These are phyloP conservation scores for Penicillium nordicum DNA, from an alignment of 2,329 filamentous ascomycete species.

Conservation along the genomic window DNA sequence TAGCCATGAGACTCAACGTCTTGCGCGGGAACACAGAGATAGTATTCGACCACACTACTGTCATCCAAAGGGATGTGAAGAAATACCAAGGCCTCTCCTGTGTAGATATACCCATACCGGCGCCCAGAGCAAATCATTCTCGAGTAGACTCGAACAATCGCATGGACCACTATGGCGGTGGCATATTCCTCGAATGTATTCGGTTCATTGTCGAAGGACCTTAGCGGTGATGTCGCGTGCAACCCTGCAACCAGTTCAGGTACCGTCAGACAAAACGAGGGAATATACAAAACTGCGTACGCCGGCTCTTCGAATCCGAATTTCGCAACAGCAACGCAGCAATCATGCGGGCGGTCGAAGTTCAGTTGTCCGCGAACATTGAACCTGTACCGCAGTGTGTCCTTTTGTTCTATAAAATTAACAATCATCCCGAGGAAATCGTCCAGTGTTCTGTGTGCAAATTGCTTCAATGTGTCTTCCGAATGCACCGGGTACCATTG, in stretches of 20 bases:
- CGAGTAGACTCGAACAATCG: conserved; percentile 29
- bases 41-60: conserved; percentile 23
- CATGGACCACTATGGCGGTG: conserved; percentile 24
- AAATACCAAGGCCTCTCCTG: conserved; percentile 32
- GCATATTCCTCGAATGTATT: conserved; percentile 27
- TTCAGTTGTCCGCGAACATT: not conserved
- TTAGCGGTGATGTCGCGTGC: conserved; percentile 23
- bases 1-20: conserved; percentile 18
- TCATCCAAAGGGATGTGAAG: conserved; percentile 25
- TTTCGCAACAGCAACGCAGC: not conserved
- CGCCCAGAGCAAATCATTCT: conserved; percentile 28
- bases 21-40: conserved; percentile 24
- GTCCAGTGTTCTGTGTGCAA: not conserved
- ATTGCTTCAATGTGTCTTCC: not conserved
- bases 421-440: not conserved
- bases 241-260: conserved; percentile 26
- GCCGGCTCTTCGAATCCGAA: conserved; percentile 9
- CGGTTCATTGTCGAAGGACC: conserved; percentile 25
- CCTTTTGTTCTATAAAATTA: not conserved
- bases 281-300: conserved; percentile 29
- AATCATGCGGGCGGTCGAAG: not conserved
- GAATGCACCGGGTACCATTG: not conserved
- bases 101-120: conserved; percentile 29
- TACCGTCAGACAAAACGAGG: conserved; percentile 25
- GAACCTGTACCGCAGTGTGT: not conserved